Base-by-base conservation (phyloP, 2,329 filamentous ascomycete species). In the Neonectria magnoliae region DNA sequence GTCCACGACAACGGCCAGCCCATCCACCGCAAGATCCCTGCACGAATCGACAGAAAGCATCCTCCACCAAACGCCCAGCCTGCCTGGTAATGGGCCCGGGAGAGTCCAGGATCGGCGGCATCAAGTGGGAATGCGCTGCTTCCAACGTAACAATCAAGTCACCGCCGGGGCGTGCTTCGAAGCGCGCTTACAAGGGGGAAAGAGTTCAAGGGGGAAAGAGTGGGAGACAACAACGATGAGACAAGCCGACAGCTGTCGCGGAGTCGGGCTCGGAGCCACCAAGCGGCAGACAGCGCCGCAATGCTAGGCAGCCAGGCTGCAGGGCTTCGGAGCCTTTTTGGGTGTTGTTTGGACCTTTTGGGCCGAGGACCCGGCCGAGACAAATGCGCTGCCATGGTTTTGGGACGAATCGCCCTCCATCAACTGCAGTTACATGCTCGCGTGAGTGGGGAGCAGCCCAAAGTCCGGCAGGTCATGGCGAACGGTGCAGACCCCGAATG, bases 331-430 rank as follows among this genome's bases (percentile, higher is more conserved):
- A 25, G 48, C 56, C 56, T 42, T 50, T 50, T 60, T 53, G 18
- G 33, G 45, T 44, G 29, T 31, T 31, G 50, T 68, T 36, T 42
- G 48, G 62, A 62, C 45, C 56, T 18, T 65, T 41, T 55, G 13
- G 33, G 29, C 54, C 61, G 59, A 33, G 27, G n/a, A 57, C 53
- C 70, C 65, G 59, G 65, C 59, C 67, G 61, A 68, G 67, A 62
- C 64, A 64, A 64, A 66, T 72, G 48, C 60, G 31, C 48, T 63
- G 62, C 14, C 36, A 38, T 38, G 36, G 65, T 65, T 70, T 54
- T 57, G 31, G 51, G 59, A 29, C 55, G 58, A 66, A 44, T 64
- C 41, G 52, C 16, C 29, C 33, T 18, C 48, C 36, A n/a, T 38
- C 16, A 61, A 25, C 25, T 25, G 25, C 6, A 25, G 5, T 5